A percentile compares a stretch with the other conserved stretches of the same genome.
These are phyloP conservation scores for Filosporella fistucella DNA, from an alignment of 495 filamentous ascomycete species.

Conservation along the genomic window DNA sequence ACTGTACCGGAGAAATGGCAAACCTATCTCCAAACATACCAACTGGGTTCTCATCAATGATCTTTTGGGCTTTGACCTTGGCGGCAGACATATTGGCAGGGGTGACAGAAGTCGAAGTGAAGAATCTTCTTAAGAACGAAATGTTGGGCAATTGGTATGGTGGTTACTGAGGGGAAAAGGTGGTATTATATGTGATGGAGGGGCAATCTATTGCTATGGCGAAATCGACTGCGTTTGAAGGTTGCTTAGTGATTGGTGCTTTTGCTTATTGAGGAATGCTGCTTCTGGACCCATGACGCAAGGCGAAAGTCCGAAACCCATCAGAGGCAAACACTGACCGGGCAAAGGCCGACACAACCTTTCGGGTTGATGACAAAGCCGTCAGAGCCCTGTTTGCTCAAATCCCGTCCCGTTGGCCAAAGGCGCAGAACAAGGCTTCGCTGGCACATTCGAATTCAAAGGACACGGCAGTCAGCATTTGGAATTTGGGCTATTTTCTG, in stretches of 20 bases:
- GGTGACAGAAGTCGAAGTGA: slow-evolving; percentile 52
- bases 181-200: neutral
- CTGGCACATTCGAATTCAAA: neutral
- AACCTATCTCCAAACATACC: slow-evolving; percentile 62
- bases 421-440: neutral
- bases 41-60: slow-evolving; percentile 91
- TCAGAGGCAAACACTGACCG: too few relatives aligned
- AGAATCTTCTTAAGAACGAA: slow-evolving; percentile 74
- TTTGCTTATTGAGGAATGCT: too few relatives aligned
- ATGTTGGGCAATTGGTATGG: slow-evolving; percentile 47
- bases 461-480: too few relatives aligned
- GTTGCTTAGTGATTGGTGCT: too few relatives aligned
- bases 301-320: too few relatives aligned
- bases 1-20: neutral
- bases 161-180: slow-evolving; percentile 1
- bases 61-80: slow-evolving; percentile 74
- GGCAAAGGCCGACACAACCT: too few relatives aligned
- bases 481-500: too few relatives aligned
- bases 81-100: slow-evolving; percentile 76
- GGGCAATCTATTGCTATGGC: too few relatives aligned
- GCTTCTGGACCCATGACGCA: too few relatives aligned
- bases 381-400: too few relatives aligned
- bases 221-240: too few relatives aligned
- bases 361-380: too few relatives aligned
- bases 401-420: neutral